Evolutionary conservation across 176 grass and related monocot genomes (phyloP).

Genomic region (Ananas comosus): DNA sequence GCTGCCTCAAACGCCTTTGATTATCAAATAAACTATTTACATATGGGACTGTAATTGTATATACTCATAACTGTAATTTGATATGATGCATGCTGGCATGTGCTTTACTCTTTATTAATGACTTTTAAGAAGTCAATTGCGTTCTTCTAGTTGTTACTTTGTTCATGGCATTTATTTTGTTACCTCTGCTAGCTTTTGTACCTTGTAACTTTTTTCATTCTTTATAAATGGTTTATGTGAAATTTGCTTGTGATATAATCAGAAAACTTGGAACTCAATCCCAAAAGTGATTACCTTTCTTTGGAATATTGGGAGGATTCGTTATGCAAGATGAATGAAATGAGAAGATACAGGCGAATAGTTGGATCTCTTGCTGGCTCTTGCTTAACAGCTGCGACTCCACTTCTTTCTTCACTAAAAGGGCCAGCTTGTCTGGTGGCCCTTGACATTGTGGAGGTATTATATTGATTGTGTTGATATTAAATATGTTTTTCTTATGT

Average conservation of each 20-base stretch:
- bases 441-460: constrained; percentile 79
- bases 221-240: background rate
- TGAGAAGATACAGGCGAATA: constrained; percentile 80
- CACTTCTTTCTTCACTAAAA: constrained; percentile 72
- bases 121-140: too few species aligned
- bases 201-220: background rate
- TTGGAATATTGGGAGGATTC: constrained; percentile 87
- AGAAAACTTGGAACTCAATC: constrained; percentile 33
- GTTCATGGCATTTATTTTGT: background rate
- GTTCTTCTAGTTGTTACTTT: too few species aligned
- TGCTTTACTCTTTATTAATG: too few species aligned
- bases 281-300: constrained; percentile 30
- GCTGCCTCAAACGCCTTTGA: too few species aligned
- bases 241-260: constrained; percentile 19
- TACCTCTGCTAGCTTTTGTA: background rate
- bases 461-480: constrained; percentile 6
- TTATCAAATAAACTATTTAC: too few species aligned
- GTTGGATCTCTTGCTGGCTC: constrained; percentile 81
- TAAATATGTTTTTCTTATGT: background rate
- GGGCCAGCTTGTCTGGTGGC: constrained; percentile 69
- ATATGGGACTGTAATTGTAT: too few species aligned
- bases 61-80: too few species aligned
- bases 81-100: too few species aligned
- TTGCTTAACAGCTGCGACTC: constrained; percentile 56
- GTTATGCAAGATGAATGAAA: constrained; percentile 67